Base-by-base conservation (phyloP, 1,284 basidiomycete genomes). In the Cryptococcus amylolentus region DNA sequence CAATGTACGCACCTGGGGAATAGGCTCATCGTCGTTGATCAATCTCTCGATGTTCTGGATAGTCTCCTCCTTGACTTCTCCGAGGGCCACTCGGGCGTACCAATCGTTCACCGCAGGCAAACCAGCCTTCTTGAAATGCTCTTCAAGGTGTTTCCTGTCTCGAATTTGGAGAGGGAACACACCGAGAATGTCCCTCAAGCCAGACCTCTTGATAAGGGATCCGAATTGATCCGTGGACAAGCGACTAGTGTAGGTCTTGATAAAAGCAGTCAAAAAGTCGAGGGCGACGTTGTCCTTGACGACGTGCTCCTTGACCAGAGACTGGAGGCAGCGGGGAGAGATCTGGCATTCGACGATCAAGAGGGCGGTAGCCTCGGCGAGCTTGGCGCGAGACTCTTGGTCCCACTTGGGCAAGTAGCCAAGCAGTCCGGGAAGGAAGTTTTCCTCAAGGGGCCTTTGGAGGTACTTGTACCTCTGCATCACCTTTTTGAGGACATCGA, bases 391-490 rank as follows among this genome's bases (percentile, higher is more conserved):
- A 78, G 89, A 85, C 23, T 79, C 81, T 14, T 82, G 74, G 5
- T 85, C 78, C 91, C 91, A 94, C 67, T 88, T 86, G 72, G 90
- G 85, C 70, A 89, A 63, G 62, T 96, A 96, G 74, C 95, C 91
- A 61, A 98, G 80, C 52, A 98, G 82, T 51, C 83, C 84, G 3
- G 90, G 89, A 35, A 98, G 82, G 56, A 90, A 84, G 43, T 82
- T 84, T 73, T 88, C 88, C 78, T 97, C 94, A 49, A 98, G 86
- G 44, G 93, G 91, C 77, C 88, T 91, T 80, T 97, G 94, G 66
- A 98, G 88, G 82, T 97, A 98, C 78, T 97, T 97, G 83, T 96
- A 98, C 89, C 93, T 87, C 79, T 94, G 84, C 80, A 94, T 91
- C 61, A 98, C 87, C 79, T 93, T 94, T 78, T 94, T 92, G 68